These are phyloP conservation scores for Termitomyces sp. DNA, from an alignment of 768 basidiomycete genomes.

Conservation along the genomic window DNA sequence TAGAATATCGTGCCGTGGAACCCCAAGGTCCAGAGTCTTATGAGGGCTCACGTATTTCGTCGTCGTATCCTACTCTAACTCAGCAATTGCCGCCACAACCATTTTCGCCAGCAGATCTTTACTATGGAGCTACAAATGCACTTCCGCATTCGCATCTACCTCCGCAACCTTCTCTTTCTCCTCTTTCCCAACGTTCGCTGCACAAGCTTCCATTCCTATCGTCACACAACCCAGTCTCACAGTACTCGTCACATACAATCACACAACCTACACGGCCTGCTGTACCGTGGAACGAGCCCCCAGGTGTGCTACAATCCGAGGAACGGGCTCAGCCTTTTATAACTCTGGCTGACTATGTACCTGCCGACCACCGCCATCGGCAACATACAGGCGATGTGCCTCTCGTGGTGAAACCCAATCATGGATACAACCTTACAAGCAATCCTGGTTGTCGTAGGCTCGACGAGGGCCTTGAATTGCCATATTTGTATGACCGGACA, in stretches of 20 bases:
- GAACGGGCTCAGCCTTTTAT: neutral
- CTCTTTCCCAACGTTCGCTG: neutral
- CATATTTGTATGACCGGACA: slow-evolving; percentile 3
- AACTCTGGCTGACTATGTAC: neutral
- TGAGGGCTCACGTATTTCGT: neutral
- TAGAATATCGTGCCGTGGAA: neutral
- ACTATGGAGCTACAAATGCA: neutral
- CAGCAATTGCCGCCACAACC: neutral
- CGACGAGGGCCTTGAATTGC: neutral
- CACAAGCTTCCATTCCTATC: neutral
- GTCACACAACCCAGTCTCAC: neutral
- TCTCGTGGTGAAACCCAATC: neutral
- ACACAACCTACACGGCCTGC: neutral
- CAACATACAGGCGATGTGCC: neutral
- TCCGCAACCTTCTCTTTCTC: neutral
- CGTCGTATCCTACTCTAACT: neutral
- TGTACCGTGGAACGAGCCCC: neutral
- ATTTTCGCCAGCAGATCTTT: neutral
- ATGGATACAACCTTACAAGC: neutral
- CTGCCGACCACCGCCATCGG: neutral
- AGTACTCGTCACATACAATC: neutral
- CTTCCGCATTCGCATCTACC: neutral
- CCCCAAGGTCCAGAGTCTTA: neutral
- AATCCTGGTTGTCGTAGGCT: neutral
- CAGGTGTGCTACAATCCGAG: neutral